Evolutionary conservation across 2,329 filamentous ascomycete genomes (phyloP).

Genomic region (Pyrenophora teres): DNA sequence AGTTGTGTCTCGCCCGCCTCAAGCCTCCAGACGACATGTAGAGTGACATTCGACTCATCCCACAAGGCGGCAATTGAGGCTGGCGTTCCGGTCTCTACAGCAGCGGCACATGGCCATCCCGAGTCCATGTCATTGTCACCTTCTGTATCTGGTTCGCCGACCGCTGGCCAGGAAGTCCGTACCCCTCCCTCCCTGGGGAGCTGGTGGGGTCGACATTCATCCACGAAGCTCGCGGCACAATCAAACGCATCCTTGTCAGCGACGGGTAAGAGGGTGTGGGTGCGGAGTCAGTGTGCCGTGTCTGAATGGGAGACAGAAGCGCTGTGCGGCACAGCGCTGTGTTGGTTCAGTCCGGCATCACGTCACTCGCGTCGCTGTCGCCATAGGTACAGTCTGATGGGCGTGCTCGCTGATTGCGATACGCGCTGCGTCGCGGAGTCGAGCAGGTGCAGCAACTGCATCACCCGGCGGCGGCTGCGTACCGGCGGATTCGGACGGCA

Average conservation of each 20-base stretch:
- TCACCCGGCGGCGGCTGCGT: conserved; percentile 13
- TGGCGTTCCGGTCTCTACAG: conserved; percentile 10
- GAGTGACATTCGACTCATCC: no score
- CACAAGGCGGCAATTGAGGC: conserved; percentile 1
- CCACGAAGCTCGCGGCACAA: conserved; percentile 26
- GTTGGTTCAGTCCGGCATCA: conserved; percentile 12
- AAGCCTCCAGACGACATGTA: not conserved
- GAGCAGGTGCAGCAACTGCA: conserved; percentile 16
- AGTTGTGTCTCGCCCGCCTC: not conserved
- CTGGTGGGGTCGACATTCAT: conserved; percentile 31
- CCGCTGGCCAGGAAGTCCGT: conserved; percentile 7
- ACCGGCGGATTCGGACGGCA: conserved; percentile 17
- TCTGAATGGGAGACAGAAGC: conserved; percentile 16
- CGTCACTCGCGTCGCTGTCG: conserved; percentile 3
- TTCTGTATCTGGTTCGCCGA: conserved; percentile 31
- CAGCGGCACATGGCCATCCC: conserved; percentile 20
- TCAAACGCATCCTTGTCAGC: conserved; percentile 26
- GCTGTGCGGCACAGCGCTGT: conserved; percentile 12
- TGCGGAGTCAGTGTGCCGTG: conserved; percentile 31
- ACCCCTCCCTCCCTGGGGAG: conserved; percentile 23
- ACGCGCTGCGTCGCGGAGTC: conserved; percentile 17
- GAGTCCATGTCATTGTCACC: conserved; percentile 32
- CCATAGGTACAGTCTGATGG: conserved; percentile 1
- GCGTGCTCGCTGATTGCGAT: conserved; percentile 11
- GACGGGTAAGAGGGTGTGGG: conserved; percentile 24